These are phyloP conservation scores for Neckera pumila DNA, from an alignment of 225 moss, liverwort and hornwort species.

Conservation along the genomic window DNA sequence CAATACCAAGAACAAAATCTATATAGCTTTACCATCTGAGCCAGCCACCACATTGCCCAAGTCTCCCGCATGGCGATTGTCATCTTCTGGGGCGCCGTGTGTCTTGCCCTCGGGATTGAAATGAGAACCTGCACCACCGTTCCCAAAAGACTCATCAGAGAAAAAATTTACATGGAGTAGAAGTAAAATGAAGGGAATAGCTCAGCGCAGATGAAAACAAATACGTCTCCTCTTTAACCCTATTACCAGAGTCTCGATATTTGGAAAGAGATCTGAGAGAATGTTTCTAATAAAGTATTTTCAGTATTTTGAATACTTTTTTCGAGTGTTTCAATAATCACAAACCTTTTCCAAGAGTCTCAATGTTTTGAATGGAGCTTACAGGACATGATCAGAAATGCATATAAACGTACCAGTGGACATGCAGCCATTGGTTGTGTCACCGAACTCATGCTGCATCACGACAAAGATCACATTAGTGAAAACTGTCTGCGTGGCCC, in stretches of 20 bases:
- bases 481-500: background rate
- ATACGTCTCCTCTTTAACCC: background rate
- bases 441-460: conserved; percentile 67
- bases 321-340: background rate
- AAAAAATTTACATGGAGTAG: background rate
- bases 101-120: conserved; percentile 69
- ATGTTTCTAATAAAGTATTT: too few species aligned
- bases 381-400: background rate
- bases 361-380: background rate
- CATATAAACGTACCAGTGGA: conserved; percentile 49
- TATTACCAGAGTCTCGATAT: background rate
- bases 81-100: conserved; percentile 65
- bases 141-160: background rate
- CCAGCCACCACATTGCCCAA: conserved; percentile 81
- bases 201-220: background rate
- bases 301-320: background rate
- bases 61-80: conserved; percentile 70
- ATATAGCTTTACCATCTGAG: conserved; percentile 22
- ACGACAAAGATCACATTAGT: background rate
- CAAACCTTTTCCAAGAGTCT: background rate
- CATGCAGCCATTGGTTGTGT: conserved; percentile 81
- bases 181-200: background rate
- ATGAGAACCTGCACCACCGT: conserved; percentile 45
- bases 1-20: background rate
- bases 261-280: background rate